Base-by-base conservation (phyloP, 2,329 filamentous ascomycete species). In the Achaetomium macrosporum region DNA sequence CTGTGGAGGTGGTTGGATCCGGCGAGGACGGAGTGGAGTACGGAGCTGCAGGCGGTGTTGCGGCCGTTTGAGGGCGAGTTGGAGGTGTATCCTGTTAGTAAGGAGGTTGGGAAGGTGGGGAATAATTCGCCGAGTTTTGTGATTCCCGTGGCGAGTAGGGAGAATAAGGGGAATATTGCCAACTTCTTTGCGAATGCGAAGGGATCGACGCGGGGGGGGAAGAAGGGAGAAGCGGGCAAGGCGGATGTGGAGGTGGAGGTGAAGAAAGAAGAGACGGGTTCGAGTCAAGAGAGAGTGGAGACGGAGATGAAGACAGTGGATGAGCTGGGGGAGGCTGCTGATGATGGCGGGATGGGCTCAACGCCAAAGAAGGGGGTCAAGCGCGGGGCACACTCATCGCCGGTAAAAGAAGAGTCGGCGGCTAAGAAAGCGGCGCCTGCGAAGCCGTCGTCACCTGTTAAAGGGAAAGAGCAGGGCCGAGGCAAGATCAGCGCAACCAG, bases 91-190 rank as follows among this genome's bases (percentile, higher is more conserved):
- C 84, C 87, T 0, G 93, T 99, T 2, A 83, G 78, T 62, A 88
- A 89, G 66, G 91, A 93, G 4, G 92, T 97, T 0, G 91, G 91
- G 0, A 97, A 96, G 71, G 91, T 96, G 0, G 91, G 92, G 6
- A 96, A 95, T 61, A 88, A 95, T 67, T 95, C 88, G 17, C 83
- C 89, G 0, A 79, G 78, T 0, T 96, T 96, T 64, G 78, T 96
- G 42, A 74, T 96, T 1, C 92, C 92, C 0, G 72, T 96, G 33
- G 79, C 88, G 63, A 95, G 88, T 69, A 84, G 82, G 59, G 87
- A 91, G 63, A 96, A 96, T 68, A 96, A 95, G 72, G 83, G 79
- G 46, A 96, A 93, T 60, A 97, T 97, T 68, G 88, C 87, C 42
- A 96, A 96, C 63, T 96, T 96, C 74, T 97, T 97, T 64, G 78